A percentile compares a stretch with the other conserved stretches of the same genome.
Conservation (phyloP, 2,329 filamentous ascomycete species). For the Aspergillus sp. region DNA sequence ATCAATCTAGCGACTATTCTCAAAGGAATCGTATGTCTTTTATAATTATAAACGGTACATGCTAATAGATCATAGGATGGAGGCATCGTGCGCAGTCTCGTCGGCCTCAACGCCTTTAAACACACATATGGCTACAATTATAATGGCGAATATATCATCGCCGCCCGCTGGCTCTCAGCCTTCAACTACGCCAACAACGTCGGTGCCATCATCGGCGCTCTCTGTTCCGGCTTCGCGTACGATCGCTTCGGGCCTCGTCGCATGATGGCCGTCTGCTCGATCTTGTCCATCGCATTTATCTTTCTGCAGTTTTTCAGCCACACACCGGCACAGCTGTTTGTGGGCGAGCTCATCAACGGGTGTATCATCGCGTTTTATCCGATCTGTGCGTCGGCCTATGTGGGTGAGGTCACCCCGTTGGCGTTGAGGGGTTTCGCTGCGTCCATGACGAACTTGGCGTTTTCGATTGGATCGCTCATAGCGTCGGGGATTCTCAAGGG, state of each 20-base stretch:
- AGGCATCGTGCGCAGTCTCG: conserved; percentile 19
- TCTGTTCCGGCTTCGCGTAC: conserved; percentile 18
- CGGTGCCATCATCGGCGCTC: conserved; percentile 20
- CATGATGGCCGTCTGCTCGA: conserved; percentile 20
- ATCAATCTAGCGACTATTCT: conserved; percentile 18
- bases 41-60: conserved; percentile 1
- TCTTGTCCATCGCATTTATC: conserved; percentile 43
- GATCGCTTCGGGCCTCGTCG: conserved; percentile 23
- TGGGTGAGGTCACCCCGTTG: conserved; percentile 25
- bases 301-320: conserved; percentile 62
- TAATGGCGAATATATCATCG: conserved; percentile 18
- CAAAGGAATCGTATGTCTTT: background rate
- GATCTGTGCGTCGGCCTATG: conserved; percentile 45
- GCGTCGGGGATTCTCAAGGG: conserved; percentile 25
- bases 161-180: conserved; percentile 21
- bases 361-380: conserved; percentile 59
- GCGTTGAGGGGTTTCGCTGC: conserved; percentile 24
- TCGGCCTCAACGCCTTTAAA: conserved; percentile 23
- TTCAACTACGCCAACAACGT: conserved; percentile 23
- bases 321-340: conserved; percentile 52
- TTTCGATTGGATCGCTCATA: conserved; percentile 28
- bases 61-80: conserved; percentile 20
- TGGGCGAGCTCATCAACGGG: conserved; percentile 58
- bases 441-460: conserved; percentile 25
- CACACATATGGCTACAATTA: conserved; percentile 22